These are phyloP conservation scores for Fusarium marasasianum DNA, from an alignment of 2,329 filamentous ascomycete species.

Conservation along the genomic window DNA sequence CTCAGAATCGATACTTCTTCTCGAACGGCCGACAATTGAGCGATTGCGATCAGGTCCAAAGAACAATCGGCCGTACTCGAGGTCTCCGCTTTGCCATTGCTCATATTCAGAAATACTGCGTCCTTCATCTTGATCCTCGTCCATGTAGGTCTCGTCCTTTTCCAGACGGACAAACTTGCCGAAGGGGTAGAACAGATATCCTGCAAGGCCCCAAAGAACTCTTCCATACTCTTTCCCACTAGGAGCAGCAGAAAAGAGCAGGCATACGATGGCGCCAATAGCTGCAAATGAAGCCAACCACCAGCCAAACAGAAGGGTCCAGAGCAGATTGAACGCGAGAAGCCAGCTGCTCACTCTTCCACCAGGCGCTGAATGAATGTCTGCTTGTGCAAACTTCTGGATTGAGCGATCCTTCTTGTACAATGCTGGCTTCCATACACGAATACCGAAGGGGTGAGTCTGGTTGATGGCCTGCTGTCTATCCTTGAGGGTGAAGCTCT, in stretches of 20 bases:
- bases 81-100: conserved; percentile 97
- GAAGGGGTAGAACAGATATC: conserved; percentile 95
- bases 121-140: conserved; percentile 95
- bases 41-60: conserved; percentile 84
- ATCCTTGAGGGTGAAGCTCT: conserved; percentile 97
- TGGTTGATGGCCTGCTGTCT: conserved; percentile 98
- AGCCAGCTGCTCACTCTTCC: conserved; percentile 86
- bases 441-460: conserved; percentile 97
- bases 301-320: conserved; percentile 94
- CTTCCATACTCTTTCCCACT: conserved; percentile 87
- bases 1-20: conserved; percentile 87
- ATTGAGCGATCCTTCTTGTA: conserved; percentile 99
- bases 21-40: conserved; percentile 85
- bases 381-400: conserved; percentile 93
- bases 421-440: conserved; percentile 97
- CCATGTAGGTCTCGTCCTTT: conserved; percentile 91
- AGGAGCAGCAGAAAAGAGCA: conserved; percentile 79
- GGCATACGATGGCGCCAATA: conserved; percentile 79
- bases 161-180: conserved; percentile 94
- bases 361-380: conserved; percentile 95
- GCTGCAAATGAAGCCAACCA: conserved; percentile 86
- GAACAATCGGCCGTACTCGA: conserved; percentile 94
- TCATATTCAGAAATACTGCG: conserved; percentile 98
- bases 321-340: conserved; percentile 86
- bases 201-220: conserved; percentile 83